These are phyloP conservation scores for Ogataea chonburiensis DNA, from an alignment of 805 yeast species.

Conservation along the genomic window DNA sequence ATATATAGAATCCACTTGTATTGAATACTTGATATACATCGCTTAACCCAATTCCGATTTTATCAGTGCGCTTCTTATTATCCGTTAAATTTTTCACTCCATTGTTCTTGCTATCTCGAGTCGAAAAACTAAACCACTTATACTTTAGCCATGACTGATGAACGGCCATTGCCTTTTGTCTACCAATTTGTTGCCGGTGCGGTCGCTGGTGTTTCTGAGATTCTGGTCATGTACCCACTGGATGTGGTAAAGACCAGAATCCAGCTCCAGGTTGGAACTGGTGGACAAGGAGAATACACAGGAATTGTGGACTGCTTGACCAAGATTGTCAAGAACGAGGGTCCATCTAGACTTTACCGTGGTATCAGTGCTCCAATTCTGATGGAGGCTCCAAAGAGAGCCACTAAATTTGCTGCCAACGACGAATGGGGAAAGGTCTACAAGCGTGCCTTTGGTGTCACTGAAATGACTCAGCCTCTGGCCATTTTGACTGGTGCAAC, in stretches of 20 bases:
- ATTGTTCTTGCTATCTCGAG: conserved; percentile 1
- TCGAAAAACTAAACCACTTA: conserved; percentile 1
- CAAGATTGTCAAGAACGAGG: conserved; percentile 85
- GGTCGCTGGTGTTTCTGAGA: conserved; percentile 97
- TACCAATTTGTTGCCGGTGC: conserved; percentile 91
- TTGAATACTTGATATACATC: no score
- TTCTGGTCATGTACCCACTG: conserved; percentile 91
- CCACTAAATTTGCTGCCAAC: conserved; percentile 96
- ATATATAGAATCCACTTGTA: conserved; percentile 2
- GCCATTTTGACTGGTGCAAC: conserved; percentile 94
- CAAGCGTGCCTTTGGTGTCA: conserved; percentile 65
- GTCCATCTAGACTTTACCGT: conserved; percentile 77
- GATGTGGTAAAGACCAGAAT: conserved; percentile 97
- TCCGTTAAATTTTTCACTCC: conserved; percentile 2
- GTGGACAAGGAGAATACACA: conserved; percentile 59
- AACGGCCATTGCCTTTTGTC: conserved; percentile 71
- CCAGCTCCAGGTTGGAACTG: conserved; percentile 70
- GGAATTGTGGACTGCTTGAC: conserved; percentile 83
- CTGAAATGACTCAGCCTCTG: conserved; percentile 72
- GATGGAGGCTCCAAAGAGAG: conserved; percentile 99
- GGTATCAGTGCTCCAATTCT: conserved; percentile 95
- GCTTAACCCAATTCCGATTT: no score
- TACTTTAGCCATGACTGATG: conserved; percentile 9
- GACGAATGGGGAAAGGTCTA: conserved; percentile 94
- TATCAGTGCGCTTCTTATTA: neutral